Evolutionary conservation across 1,284 basidiomycete species (phyloP).

Genomic region (Ganoderma leucocontextum): DNA sequence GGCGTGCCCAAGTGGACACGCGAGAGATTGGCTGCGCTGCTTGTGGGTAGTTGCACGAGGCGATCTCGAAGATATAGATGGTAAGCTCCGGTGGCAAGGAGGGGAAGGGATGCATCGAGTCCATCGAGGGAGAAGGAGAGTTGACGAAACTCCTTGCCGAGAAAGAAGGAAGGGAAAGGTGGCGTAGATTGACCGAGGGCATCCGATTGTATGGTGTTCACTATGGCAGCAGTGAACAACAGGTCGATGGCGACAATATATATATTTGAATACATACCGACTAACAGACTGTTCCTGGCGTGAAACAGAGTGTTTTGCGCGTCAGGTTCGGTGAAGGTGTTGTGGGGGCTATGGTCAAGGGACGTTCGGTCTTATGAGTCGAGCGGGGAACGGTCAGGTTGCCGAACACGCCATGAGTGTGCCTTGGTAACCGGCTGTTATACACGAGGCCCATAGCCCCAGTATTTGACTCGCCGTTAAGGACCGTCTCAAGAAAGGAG

Average conservation of each 20-base stretch:
- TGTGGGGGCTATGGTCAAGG: not conserved
- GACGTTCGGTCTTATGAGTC: not conserved
- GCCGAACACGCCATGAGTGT: not conserved
- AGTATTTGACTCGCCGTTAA: not conserved
- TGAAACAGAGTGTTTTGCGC: not conserved
- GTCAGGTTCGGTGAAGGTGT: not conserved
- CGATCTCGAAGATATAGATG: slow-evolving; percentile 35
- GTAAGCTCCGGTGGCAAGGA: slow-evolving; percentile 37
- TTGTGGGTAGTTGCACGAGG: slow-evolving; percentile 30
- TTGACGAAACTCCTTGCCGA: not conserved
- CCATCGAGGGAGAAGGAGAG: slow-evolving; percentile 5
- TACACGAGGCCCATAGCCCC: not conserved
- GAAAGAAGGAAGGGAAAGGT: slow-evolving; percentile 2
- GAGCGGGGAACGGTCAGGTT: not conserved
- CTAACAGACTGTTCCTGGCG: not conserved
- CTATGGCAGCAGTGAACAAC: not conserved
- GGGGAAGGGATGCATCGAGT: slow-evolving; percentile 21
- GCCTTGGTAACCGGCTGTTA: slow-evolving; percentile 19
- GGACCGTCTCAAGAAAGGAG: not conserved
- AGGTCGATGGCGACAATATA: not conserved
- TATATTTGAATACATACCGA: not conserved
- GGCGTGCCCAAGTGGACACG: slow-evolving; percentile 38
- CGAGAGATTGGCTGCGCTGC: slow-evolving; percentile 35
- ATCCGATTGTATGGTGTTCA: not conserved
- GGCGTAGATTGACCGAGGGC: not conserved